phyloP scores from a whole-genome alignment of 805 yeast species.

The Zygosaccharomyces bailii region DNA sequence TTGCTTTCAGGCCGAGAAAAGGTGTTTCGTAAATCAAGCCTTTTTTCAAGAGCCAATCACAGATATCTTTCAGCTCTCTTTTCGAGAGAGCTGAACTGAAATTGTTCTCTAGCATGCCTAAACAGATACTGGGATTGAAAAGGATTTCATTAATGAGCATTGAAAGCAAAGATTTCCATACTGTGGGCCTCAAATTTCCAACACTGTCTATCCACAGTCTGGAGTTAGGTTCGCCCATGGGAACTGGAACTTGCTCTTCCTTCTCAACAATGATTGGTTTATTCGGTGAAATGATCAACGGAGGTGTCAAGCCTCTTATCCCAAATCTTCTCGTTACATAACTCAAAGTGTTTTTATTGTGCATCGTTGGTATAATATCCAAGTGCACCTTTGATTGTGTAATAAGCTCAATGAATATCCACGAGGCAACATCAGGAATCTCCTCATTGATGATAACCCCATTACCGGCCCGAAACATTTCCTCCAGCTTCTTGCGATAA shows the following conservation, averaged over 20 bases:
- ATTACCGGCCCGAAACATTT: slow-evolving; percentile 43
- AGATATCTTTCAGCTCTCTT: slow-evolving; percentile 39
- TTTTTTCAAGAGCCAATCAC: slow-evolving; percentile 46
- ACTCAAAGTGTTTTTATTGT: slow-evolving; percentile 49
- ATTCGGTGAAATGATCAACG: slow-evolving; percentile 53
- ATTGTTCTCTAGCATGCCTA: slow-evolving; percentile 19
- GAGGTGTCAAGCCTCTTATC: slow-evolving; percentile 53
- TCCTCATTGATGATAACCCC: slow-evolving; percentile 55
- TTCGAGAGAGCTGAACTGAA: slow-evolving; percentile 35
- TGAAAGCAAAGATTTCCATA: slow-evolving; percentile 60
- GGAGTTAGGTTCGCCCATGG: slow-evolving; percentile 59
- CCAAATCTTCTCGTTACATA: slow-evolving; percentile 78
- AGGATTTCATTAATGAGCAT: slow-evolving; percentile 46
- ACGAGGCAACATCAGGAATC: slow-evolving; percentile 60
- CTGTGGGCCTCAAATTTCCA: slow-evolving; percentile 52
- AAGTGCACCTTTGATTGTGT: slow-evolving; percentile 42
- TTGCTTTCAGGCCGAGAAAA: slow-evolving; percentile 24
- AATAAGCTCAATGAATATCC: slow-evolving; percentile 54
- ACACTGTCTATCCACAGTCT: slow-evolving; percentile 67
- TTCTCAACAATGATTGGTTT: slow-evolving; percentile 7
- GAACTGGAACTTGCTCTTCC: slow-evolving; percentile 41
- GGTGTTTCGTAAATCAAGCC: slow-evolving; percentile 16
- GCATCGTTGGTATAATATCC: slow-evolving; percentile 53
- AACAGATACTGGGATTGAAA: slow-evolving; percentile 53
- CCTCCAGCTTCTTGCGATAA: slow-evolving; percentile 44